Evolutionary conservation across 2,329 filamentous ascomycete genomes (phyloP).

Genomic region (Meredithiella fracta): DNA sequence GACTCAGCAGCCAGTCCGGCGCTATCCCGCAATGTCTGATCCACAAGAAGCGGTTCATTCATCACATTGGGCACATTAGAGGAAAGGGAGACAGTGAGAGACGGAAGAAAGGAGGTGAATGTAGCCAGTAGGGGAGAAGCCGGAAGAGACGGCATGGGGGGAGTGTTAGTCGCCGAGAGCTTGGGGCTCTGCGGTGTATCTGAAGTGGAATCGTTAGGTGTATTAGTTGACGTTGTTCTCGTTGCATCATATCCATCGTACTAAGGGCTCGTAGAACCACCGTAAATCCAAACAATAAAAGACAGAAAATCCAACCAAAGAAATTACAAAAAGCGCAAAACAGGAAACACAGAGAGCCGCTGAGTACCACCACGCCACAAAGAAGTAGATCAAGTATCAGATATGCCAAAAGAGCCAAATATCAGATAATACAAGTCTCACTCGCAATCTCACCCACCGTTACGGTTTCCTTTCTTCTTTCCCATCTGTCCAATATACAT

Average conservation of each 20-base stretch:
- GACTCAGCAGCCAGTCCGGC: neutral
- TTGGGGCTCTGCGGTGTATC: neutral
- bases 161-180: neutral
- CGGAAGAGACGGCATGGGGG: neutral
- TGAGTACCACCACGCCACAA: no score
- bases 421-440: no score
- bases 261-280: neutral
- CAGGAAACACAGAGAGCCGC: no score
- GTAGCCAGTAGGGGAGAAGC: neutral
- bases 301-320: neutral
- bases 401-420: no score
- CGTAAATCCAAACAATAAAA: neutral
- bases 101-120: neutral
- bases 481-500: neutral
- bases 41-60: neutral
- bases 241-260: neutral
- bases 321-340: no score
- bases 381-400: no score
- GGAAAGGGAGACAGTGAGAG: neutral
- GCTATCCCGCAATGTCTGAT: neutral
- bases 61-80: neutral
- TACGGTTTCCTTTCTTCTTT: neutral
- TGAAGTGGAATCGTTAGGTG: neutral
- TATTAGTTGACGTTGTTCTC: constrained; percentile 2
- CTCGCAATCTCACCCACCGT: neutral